phyloP scores from a whole-genome alignment of 441 rosid genomes.

The Theobroma grandiflorum region DNA sequence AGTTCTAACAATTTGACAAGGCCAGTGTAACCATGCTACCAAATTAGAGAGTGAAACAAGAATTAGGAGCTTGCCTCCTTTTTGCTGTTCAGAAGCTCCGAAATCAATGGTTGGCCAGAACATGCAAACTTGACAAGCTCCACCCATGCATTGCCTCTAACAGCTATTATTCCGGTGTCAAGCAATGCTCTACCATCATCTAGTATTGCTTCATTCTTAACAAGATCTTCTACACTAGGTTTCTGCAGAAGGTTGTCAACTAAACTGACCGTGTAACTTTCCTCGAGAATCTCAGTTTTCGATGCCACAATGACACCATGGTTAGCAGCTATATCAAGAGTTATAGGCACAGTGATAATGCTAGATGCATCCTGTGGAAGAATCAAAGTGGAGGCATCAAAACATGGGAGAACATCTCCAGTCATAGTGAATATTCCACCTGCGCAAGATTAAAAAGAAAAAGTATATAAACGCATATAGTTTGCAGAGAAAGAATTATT shows the following conservation, averaged over 20 bases:
- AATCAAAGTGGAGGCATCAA: slow-evolving; percentile 80
- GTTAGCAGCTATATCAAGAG: slow-evolving; percentile 93
- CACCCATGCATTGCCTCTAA: slow-evolving; percentile 91
- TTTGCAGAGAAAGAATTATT: not conserved
- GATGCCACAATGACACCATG: slow-evolving; percentile 93
- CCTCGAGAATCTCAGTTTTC: slow-evolving; percentile 47
- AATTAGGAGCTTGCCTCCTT: slow-evolving; percentile 64
- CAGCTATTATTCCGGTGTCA: slow-evolving; percentile 92
- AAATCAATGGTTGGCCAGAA: slow-evolving; percentile 75
- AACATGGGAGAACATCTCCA: slow-evolving; percentile 98
- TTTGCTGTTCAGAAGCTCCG: slow-evolving; percentile 63
- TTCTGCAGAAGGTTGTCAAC: slow-evolving; percentile 91
- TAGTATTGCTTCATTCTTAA: slow-evolving; percentile 70
- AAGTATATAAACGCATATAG: not conserved
- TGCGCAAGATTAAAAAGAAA: slow-evolving; percentile 34
- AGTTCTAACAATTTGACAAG: slow-evolving; percentile 5
- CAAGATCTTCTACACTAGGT: slow-evolving; percentile 77
- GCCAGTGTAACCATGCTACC: not conserved
- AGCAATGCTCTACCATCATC: slow-evolving; percentile 92
- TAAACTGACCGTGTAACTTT: slow-evolving; percentile 54
- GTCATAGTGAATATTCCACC: slow-evolving; percentile 97
- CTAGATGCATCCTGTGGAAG: slow-evolving; percentile 85
- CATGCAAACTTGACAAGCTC: slow-evolving; percentile 81
- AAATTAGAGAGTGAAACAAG: not conserved
- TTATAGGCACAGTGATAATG: slow-evolving; percentile 90